phyloP scores from a whole-genome alignment of 306 rosid genomes.

The Pachyrhizus erosus region DNA sequence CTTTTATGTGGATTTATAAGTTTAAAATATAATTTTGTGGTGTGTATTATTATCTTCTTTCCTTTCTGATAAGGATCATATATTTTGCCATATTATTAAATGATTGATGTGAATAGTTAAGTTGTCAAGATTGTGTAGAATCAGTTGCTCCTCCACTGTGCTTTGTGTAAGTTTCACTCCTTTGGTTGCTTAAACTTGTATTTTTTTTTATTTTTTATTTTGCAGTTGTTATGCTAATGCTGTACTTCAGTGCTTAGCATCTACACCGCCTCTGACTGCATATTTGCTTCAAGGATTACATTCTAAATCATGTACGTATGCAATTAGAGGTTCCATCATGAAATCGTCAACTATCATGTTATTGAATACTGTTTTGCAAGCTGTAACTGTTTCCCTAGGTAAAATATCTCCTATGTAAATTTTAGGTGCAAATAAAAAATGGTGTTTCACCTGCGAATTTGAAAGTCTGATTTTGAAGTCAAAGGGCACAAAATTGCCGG shows the following conservation, averaged over 20 bases:
- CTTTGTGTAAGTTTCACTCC: conserved; percentile 11
- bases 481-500: conserved; percentile 67
- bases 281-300: conserved; percentile 92
- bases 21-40: conserved; percentile 14
- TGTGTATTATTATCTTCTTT: conserved; percentile 14
- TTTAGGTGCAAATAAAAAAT: conserved; percentile 74
- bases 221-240: conserved; percentile 97
- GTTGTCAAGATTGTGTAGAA: conserved; percentile 8
- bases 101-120: conserved; percentile 6
- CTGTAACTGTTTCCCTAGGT: conserved; percentile 32
- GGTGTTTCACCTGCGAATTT: conserved; percentile 92
- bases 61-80: conserved; percentile 2
- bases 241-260: conserved; percentile 93
- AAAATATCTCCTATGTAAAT: conserved; percentile 39
- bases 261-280: conserved; percentile 91
- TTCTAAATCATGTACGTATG: conserved; percentile 78
- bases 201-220: conserved; percentile 6
- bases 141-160: conserved; percentile 10
- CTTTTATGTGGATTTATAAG: conserved; percentile 29
- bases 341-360: background rate
- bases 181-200: background rate
- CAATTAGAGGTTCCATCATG: conserved; percentile 23
- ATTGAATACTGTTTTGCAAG: conserved; percentile 26
- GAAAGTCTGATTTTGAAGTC: conserved; percentile 79
- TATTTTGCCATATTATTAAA: background rate